A percentile compares a stretch with the other conserved stretches of the same genome.
These are phyloP conservation scores for Cylindricascospora bacillispora DNA, from an alignment of 1,139 yeast species.

Conservation along the genomic window DNA sequence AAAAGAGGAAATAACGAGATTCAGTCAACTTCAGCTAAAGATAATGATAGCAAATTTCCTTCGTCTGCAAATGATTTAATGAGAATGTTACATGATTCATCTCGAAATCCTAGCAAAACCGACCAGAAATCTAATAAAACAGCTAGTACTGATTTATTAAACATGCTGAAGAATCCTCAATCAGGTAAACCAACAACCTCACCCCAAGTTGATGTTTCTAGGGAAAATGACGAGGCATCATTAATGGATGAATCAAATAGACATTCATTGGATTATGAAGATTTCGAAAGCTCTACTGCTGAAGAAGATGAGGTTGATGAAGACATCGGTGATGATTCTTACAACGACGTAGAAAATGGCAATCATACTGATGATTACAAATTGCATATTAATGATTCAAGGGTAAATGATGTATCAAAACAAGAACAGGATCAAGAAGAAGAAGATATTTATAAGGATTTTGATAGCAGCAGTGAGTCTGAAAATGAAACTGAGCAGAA, in stretches of 20 bases:
- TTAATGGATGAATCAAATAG: constrained; percentile 8
- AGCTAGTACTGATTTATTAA: constrained; percentile 4
- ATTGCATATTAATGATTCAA: not conserved
- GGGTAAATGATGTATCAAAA: no score
- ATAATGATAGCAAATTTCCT: constrained; percentile 1
- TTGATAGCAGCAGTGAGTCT: constrained; percentile 4
- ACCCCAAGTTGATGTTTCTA: constrained; percentile 6
- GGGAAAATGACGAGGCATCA: constrained; percentile 7
- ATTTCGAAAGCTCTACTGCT: constrained; percentile 14
- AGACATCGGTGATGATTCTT: no score
- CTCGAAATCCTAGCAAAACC: no score
- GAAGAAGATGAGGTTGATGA: no score
- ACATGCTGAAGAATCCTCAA: constrained; percentile 4
- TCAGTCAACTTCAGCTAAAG: not conserved
- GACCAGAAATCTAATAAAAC: no score
- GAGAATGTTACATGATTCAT: no score
- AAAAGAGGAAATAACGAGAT: constrained; percentile 26
- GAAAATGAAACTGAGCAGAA: constrained; percentile 8
- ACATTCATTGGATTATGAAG: constrained; percentile 10
- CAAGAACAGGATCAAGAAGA: no score
- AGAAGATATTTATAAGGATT: constrained; percentile 2
- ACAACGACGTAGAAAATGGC: not conserved
- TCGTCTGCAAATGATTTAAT: constrained; percentile 1
- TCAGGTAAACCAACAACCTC: constrained; percentile 5
- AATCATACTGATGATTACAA: not conserved